Evolutionary conservation across 768 basidiomycete species (phyloP).

Genomic region (Pleurotus ostreatus): DNA sequence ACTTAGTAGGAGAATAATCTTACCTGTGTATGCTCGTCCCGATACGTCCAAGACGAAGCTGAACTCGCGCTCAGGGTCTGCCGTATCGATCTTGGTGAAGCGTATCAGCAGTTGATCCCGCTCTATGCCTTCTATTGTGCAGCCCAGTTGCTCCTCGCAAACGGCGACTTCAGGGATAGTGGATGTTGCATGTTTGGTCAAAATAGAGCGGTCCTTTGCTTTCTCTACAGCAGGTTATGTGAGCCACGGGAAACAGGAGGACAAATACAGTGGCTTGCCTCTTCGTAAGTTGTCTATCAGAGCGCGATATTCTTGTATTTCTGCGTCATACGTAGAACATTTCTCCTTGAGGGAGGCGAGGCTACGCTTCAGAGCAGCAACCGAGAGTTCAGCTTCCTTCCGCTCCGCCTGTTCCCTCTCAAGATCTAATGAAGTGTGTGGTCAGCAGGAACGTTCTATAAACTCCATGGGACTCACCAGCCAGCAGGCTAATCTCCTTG

Average conservation of each 20-base stretch:
- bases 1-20: slow-evolving; percentile 12
- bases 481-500: slow-evolving; percentile 73
- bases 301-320: slow-evolving; percentile 71
- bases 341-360: slow-evolving; percentile 61
- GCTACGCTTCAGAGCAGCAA: slow-evolving; percentile 61
- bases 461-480: slow-evolving; percentile 41
- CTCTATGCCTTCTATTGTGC: slow-evolving; percentile 76
- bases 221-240: slow-evolving; percentile 43
- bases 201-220: slow-evolving; percentile 54
- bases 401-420: slow-evolving; percentile 70
- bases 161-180: slow-evolving; percentile 51
- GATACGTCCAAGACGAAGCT: slow-evolving; percentile 76
- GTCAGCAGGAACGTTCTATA: not conserved
- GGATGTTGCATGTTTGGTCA: slow-evolving; percentile 49
- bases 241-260: not conserved
- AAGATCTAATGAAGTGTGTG: slow-evolving; percentile 38
- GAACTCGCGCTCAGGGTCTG: slow-evolving; percentile 58
- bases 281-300: slow-evolving; percentile 57
- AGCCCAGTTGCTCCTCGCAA: slow-evolving; percentile 55
- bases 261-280: slow-evolving; percentile 37
- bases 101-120: slow-evolving; percentile 68
- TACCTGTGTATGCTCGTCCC: slow-evolving; percentile 61
- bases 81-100: slow-evolving; percentile 62
- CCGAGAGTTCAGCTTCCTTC: slow-evolving; percentile 62
- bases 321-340: slow-evolving; percentile 51